Evolutionary conservation across 1,139 yeast species (phyloP), one percentile per base, ranked within the genome.

Genomic region (Wickerhamiella pararugosa): DNA sequence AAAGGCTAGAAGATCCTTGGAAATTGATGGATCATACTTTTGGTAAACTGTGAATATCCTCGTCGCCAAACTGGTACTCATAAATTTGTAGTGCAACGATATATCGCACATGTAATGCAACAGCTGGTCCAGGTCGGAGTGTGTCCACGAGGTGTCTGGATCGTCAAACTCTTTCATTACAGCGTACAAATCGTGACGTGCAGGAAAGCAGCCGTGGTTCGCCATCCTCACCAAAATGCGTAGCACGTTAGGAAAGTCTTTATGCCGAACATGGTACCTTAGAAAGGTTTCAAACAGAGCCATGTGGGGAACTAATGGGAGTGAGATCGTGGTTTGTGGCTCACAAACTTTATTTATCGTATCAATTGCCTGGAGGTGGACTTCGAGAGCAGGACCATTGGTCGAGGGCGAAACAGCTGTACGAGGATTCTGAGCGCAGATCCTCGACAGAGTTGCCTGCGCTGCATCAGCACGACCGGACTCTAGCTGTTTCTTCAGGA

Each of bases 221-320:
- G 46, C 45, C 51, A 49, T 47, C 9, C 4, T 7, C 15, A 29
- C 34, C 5, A 47, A 36, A 5, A 25, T 30, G 8, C 38, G 40
- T 21, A 45, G 25, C 2, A 48, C 44, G 9, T 32, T 35, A 6
- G 15, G 40, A 15, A 42, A 39, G 27, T 41, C 35, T 15, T 27
- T 31, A 11, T 28, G 27, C 4, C 26, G 29, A 2, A 40, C 32
- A 37, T 40, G 43, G 33, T 45, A 37, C 6, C 25, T 26, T 29
- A 41, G 34, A 40, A 48, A 42, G 7, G 34, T 9, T 11, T 34
- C 28, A 29, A 39, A 40, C 5, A 47, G 32, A 7, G 15, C 32
- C 3, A 27, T 28, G 9, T 41, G 41, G 3, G 45, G 37, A 2
- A 39, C 39, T 7, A 46, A 25, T 3, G 51, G 51, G 21, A 43